phyloP scores from a whole-genome alignment of 2,329 filamentous ascomycete species.

The Penicillium sp. region DNA sequence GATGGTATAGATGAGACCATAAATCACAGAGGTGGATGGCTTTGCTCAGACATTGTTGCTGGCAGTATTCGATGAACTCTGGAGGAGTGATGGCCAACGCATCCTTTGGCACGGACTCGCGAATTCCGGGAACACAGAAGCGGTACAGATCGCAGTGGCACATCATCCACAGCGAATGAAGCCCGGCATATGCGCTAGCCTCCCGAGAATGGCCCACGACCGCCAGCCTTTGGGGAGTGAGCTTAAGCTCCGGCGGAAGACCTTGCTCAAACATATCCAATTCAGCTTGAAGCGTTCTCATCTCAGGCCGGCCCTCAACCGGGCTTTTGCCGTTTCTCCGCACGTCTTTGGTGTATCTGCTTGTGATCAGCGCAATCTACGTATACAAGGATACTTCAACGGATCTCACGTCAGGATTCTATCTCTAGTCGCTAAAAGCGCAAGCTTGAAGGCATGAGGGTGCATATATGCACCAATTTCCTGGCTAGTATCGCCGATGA shows the following conservation, averaged over 20 bases:
- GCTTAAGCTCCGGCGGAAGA: not conserved
- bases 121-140: constrained; percentile 10
- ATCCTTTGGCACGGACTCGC: constrained; percentile 1
- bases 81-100: constrained; percentile 1
- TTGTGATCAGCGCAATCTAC: not conserved
- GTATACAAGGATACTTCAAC: not conserved
- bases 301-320: not conserved
- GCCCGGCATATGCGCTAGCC: not conserved
- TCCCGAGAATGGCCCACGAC: constrained; percentile 4
- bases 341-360: constrained; percentile 4
- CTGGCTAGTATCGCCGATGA: not conserved
- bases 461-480: not conserved
- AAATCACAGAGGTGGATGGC: constrained; percentile 2
- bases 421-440: not conserved
- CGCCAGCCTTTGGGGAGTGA: constrained; percentile 1
- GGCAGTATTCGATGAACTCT: not conserved
- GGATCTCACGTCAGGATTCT: not conserved
- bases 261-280: constrained; percentile 3
- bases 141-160: constrained; percentile 11
- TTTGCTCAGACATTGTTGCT: not conserved
- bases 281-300: constrained; percentile 4
- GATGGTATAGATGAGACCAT: constrained; percentile 10
- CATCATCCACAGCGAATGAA: constrained; percentile 8
- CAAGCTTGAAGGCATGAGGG: constrained; percentile 1
- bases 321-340: constrained; percentile 3